Conservation (phyloP, 768 basidiomycete genomes). For the Serendipita indica region DNA sequence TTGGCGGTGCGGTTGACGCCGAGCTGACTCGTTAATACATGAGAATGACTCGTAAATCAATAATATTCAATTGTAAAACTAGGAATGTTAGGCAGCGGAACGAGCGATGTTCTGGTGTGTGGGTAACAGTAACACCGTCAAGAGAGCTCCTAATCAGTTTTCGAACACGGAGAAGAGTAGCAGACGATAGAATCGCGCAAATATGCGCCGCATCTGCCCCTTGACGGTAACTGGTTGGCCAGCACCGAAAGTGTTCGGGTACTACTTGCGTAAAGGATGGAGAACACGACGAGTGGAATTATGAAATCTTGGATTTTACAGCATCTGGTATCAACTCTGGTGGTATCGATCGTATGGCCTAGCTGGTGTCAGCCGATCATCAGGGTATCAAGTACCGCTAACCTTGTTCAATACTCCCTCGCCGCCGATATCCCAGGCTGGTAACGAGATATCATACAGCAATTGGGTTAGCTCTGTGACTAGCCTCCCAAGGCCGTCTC, state of each 20-base stretch:
- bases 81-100: slow-evolving; percentile 2
- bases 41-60: too few relatives aligned
- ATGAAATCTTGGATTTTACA: too few relatives aligned
- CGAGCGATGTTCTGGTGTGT: neutral
- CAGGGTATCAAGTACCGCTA: slow-evolving; percentile 9
- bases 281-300: too few relatives aligned
- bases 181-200: too few relatives aligned
- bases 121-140: neutral
- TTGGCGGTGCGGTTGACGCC: too few relatives aligned
- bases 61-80: too few relatives aligned
- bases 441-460: slow-evolving; percentile 50
- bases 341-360: slow-evolving; percentile 8
- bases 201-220: too few relatives aligned
- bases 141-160: slow-evolving; percentile 3
- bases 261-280: too few relatives aligned
- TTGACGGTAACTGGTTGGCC: too few relatives aligned
- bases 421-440: slow-evolving; percentile 82
- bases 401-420: slow-evolving; percentile 50
- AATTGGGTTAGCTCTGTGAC: slow-evolving; percentile 41
- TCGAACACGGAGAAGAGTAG: neutral
- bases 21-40: too few relatives aligned
- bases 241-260: too few relatives aligned
- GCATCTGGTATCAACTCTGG: slow-evolving; percentile 6
- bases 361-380: too few relatives aligned
- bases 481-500: slow-evolving; percentile 39